phyloP scores from a whole-genome alignment of 2,329 filamentous ascomycete species.

The Pseudophaeomoniella oleicola region DNA sequence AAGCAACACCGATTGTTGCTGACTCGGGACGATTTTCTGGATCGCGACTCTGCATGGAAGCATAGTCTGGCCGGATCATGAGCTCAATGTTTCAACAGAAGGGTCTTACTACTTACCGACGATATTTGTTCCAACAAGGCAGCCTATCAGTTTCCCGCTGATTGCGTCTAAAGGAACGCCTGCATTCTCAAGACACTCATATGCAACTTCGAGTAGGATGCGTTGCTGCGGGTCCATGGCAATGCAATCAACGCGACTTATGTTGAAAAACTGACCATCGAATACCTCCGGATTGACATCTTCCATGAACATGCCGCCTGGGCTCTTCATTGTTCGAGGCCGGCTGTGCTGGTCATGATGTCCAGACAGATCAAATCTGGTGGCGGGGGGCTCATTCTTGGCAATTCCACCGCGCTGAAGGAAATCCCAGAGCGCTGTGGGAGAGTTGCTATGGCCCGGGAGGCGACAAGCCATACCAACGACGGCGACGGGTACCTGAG shows the following conservation, averaged over 20 bases:
- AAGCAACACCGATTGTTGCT: slow-evolving; percentile 8
- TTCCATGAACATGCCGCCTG: slow-evolving; percentile 25
- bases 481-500: slow-evolving; percentile 15
- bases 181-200: slow-evolving; percentile 17
- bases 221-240: slow-evolving; percentile 17
- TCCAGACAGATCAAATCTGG: slow-evolving; percentile 19
- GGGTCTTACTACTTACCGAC: not conserved
- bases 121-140: slow-evolving; percentile 13
- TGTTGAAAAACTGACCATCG: slow-evolving; percentile 21
- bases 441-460: slow-evolving; percentile 9
- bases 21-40: slow-evolving; percentile 10
- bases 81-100: not conserved
- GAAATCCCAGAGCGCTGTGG: slow-evolving; percentile 13
- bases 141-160: slow-evolving; percentile 14
- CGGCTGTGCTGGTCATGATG: slow-evolving; percentile 23
- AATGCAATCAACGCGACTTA: slow-evolving; percentile 17
- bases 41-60: slow-evolving; percentile 16
- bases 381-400: slow-evolving; percentile 12
- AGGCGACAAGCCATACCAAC: slow-evolving; percentile 16
- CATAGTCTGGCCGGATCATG: slow-evolving; percentile 16
- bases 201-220: slow-evolving; percentile 16
- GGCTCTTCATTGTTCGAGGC: slow-evolving; percentile 19
- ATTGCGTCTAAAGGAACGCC: slow-evolving; percentile 14
- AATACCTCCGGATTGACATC: slow-evolving; percentile 23
- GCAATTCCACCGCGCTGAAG: slow-evolving; percentile 19